Conservation (phyloP, 495 filamentous ascomycete genomes). For the Lindgomyces ingoldianus region DNA sequence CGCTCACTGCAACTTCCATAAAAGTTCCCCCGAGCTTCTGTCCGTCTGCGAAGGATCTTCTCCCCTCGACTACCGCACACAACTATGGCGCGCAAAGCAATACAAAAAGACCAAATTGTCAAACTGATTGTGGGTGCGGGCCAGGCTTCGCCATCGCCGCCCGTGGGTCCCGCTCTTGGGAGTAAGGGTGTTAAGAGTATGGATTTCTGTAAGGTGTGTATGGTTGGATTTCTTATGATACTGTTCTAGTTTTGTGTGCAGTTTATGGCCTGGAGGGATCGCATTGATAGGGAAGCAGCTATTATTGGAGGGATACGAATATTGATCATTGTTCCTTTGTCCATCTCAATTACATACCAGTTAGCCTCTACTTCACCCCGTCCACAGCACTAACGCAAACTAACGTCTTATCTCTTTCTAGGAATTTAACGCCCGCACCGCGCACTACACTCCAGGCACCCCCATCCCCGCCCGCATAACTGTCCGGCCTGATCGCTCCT, state of each 20-base stretch:
- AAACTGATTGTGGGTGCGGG: conserved; percentile 98
- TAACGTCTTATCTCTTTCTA: conserved; percentile 43
- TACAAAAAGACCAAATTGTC: conserved; percentile 80
- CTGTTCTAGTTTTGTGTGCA: too few relatives aligned
- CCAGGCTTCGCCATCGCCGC: conserved; percentile 95
- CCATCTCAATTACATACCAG: neutral
- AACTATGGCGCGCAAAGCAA: conserved; percentile 76
- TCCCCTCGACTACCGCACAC: neutral
- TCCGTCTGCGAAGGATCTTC: too few relatives aligned
- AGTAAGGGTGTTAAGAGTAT: conserved; percentile 99
- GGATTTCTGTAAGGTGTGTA: conserved; percentile 95
- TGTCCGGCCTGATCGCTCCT: conserved; percentile 89
- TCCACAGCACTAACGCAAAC: neutral
- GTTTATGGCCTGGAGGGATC: too few relatives aligned
- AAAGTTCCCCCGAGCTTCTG: neutral
- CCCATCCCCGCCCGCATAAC: conserved; percentile 89
- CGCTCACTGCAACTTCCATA: too few relatives aligned
- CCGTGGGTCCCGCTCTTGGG: conserved; percentile 93
- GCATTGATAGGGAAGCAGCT: too few relatives aligned
- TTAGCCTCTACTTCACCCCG: too few relatives aligned
- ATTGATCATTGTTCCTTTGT: neutral
- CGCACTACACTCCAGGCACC: conserved; percentile 77
- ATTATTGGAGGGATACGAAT: too few relatives aligned
- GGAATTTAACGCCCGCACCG: conserved; percentile 97
- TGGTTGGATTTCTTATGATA: too few relatives aligned